Evolutionary conservation across 345 rosid species (phyloP).

Genomic region (Atalantia buxifolia): DNA sequence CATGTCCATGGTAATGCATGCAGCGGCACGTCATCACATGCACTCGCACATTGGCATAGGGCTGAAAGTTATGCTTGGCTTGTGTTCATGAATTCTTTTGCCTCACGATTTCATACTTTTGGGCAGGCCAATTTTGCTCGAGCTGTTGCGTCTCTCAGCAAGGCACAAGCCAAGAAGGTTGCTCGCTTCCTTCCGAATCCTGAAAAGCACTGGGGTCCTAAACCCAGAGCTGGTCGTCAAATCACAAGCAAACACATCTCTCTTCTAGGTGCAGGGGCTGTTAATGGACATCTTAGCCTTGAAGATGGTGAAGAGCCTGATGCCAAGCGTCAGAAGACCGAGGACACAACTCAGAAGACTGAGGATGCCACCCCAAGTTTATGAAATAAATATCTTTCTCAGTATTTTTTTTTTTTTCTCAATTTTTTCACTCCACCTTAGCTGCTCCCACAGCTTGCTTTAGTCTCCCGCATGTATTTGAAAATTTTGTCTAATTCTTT

Average conservation of each 20-base stretch:
- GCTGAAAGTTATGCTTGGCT: background rate
- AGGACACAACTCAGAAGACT: slow-evolving; percentile 29
- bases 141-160: slow-evolving; percentile 83
- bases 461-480: background rate
- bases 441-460: background rate
- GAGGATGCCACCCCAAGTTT: slow-evolving; percentile 26
- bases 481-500: background rate
- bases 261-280: slow-evolving; percentile 85
- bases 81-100: background rate
- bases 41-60: background rate
- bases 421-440: background rate
- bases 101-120: background rate
- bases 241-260: slow-evolving; percentile 95
- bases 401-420: no score
- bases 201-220: slow-evolving; percentile 99
- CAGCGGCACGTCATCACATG: no score
- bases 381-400: background rate
- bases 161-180: slow-evolving; percentile 89
- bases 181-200: slow-evolving; percentile 96
- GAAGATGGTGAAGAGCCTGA: slow-evolving; percentile 41
- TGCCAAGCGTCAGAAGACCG: slow-evolving; percentile 45
- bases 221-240: slow-evolving; percentile 90
- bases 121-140: slow-evolving; percentile 89
- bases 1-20: background rate
- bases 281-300: slow-evolving; percentile 64